Evolutionary conservation across 2,329 filamentous ascomycete genomes (phyloP).

Genomic region (Aspergillus bombycis): DNA sequence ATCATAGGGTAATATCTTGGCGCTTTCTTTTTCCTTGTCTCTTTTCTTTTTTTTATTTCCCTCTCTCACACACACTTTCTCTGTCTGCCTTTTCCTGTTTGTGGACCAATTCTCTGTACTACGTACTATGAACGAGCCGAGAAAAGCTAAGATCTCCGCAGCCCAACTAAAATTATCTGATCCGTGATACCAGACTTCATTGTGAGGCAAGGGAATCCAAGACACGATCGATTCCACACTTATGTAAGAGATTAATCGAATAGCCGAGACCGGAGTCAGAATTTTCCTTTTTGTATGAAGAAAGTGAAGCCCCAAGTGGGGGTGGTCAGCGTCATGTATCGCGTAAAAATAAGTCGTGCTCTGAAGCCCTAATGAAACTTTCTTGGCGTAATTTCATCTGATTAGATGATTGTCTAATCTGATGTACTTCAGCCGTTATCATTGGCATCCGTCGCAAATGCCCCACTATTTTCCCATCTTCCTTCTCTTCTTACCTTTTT

Average conservation of each 20-base stretch:
- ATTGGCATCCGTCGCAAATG: background rate
- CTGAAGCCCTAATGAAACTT: background rate
- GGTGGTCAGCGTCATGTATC: background rate
- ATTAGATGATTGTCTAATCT: slow-evolving; percentile 38
- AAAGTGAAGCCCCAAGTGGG: background rate
- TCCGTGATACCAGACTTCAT: background rate
- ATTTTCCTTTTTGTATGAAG: background rate
- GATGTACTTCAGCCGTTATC: slow-evolving; percentile 22
- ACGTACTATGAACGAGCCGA: background rate
- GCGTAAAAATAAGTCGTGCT: background rate
- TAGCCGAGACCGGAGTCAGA: slow-evolving; percentile 9
- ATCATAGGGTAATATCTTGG: background rate
- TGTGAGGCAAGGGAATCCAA: background rate
- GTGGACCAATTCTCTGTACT: background rate
- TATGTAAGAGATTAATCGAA: background rate
- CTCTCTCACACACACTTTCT: too few species aligned
- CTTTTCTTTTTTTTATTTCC: background rate
- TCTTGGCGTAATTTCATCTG: slow-evolving; percentile 22
- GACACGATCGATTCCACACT: background rate
- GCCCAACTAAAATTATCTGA: background rate
- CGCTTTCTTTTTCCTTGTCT: background rate
- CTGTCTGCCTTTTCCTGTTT: background rate
- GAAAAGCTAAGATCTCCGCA: background rate
- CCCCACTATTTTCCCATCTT: background rate
- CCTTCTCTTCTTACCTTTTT: background rate